Evolutionary conservation across 805 yeast genomes (phyloP).

Genomic region (Brettanomyces bruxellensis): DNA sequence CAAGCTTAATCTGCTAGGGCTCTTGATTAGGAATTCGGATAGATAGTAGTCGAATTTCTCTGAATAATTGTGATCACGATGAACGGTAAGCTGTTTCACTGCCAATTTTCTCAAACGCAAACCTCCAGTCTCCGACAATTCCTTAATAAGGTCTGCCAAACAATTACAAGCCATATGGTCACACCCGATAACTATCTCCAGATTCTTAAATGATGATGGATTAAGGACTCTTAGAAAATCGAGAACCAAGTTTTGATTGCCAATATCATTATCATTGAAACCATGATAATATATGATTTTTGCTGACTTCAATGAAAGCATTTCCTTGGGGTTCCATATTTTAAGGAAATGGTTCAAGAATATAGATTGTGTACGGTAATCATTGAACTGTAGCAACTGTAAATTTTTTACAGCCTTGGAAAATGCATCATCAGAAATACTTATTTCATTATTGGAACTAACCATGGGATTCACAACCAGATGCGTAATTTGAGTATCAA

Average conservation of each 20-base stretch:
- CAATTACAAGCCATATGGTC: constrained; percentile 39
- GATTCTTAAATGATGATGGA: constrained; percentile 22
- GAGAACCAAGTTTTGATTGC: constrained; percentile 22
- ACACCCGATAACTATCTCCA: constrained; percentile 51
- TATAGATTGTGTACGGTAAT: constrained; percentile 21
- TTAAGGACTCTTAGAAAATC: constrained; percentile 24
- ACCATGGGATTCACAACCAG: not conserved
- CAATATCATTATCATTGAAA: constrained; percentile 29
- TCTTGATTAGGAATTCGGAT: constrained; percentile 29
- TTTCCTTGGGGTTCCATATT: constrained; percentile 1
- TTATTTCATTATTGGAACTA: not conserved
- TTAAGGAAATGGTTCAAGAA: constrained; percentile 25
- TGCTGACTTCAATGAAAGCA: constrained; percentile 23
- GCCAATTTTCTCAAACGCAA: constrained; percentile 28
- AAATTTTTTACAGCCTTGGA: constrained; percentile 3
- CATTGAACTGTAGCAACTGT: constrained; percentile 16
- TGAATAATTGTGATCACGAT: constrained; percentile 35
- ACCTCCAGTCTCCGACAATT: constrained; percentile 14
- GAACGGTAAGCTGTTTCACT: constrained; percentile 24
- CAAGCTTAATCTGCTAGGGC: constrained; percentile 28
- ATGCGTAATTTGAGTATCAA: not conserved
- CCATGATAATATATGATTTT: constrained; percentile 39
- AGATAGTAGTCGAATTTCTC: constrained; percentile 48
- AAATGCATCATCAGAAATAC: not conserved
- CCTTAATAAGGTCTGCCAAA: constrained; percentile 29